phyloP scores from a whole-genome alignment of 139 green algal genomes.

The Pseudopediastrum boryanum region DNA sequence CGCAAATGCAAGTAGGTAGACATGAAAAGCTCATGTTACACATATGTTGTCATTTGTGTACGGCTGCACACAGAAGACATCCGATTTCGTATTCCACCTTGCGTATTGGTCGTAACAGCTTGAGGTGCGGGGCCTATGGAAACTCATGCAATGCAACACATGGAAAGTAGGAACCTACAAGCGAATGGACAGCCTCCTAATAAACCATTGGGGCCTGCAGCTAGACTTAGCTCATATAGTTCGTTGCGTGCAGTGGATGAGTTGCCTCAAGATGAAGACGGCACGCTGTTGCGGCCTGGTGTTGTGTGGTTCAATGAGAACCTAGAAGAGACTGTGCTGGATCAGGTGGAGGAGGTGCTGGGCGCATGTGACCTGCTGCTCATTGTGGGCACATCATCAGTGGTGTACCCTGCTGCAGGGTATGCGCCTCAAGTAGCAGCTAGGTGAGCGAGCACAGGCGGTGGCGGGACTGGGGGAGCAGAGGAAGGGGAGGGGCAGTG shows the following conservation, averaged over 20 bases:
- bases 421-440: slow-evolving; percentile 46
- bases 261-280: slow-evolving; percentile 39
- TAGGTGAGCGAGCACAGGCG: too few relatives aligned
- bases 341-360: slow-evolving; percentile 34
- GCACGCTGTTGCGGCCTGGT: slow-evolving; percentile 49
- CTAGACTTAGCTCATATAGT: background rate
- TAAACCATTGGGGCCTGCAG: background rate
- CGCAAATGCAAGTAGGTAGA: too few relatives aligned
- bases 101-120: background rate
- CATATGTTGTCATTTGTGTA: too few relatives aligned
- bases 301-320: slow-evolving; percentile 64
- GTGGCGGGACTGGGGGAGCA: too few relatives aligned
- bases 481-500: too few relatives aligned
- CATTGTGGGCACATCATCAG: slow-evolving; percentile 53
- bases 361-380: slow-evolving; percentile 52
- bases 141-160: too few relatives aligned
- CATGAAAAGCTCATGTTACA: too few relatives aligned
- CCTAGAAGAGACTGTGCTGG: slow-evolving; percentile 48
- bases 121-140: too few relatives aligned
- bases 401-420: slow-evolving; percentile 64
- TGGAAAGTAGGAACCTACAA: background rate
- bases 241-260: slow-evolving; percentile 12
- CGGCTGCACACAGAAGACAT: background rate
- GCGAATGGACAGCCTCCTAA: background rate
- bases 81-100: background rate